A percentile compares a stretch with the other conserved stretches of the same genome.
phyloP scores from a whole-genome alignment of 2,329 filamentous ascomycete genomes.

The Pezicula rhizophila region DNA sequence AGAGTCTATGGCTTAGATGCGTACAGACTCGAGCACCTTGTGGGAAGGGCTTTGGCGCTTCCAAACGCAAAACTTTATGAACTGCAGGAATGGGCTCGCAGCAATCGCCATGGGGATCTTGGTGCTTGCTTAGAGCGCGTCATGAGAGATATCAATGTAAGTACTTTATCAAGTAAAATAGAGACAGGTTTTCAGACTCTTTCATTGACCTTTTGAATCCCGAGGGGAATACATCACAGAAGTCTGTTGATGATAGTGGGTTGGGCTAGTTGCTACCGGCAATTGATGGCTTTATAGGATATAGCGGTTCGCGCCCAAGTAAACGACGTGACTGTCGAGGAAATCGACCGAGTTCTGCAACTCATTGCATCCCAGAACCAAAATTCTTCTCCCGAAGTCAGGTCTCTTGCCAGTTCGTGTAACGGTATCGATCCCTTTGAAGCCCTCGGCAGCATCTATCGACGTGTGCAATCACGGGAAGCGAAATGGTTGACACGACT shows the following conservation, averaged over 20 bases:
- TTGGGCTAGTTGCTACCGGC: neutral
- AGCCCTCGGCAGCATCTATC: constrained; percentile 51
- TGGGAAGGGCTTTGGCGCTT: constrained; percentile 61
- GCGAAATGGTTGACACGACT: constrained; percentile 85
- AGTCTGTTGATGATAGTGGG: neutral
- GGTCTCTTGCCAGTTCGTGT: constrained; percentile 23
- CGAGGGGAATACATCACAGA: neutral
- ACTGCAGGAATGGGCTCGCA: constrained; percentile 53
- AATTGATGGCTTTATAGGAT: constrained; percentile 1
- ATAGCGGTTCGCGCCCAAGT: constrained; percentile 3
- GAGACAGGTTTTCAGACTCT: neutral
- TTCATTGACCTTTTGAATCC: neutral
- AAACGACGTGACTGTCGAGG: constrained; percentile 57
- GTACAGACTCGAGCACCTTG: constrained; percentile 54
- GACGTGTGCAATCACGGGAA: constrained; percentile 57
- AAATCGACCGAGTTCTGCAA: constrained; percentile 64
- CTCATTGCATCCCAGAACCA: constrained; percentile 59
- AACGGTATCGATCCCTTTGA: constrained; percentile 22
- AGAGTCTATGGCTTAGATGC: constrained; percentile 69
- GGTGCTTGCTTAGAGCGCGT: constrained; percentile 42
- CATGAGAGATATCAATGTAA: constrained; percentile 13
- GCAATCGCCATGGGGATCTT: constrained; percentile 56
- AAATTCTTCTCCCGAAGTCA: constrained; percentile 64
- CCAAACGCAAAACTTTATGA: constrained; percentile 54
- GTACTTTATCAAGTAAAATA: constrained; percentile 10